Evolutionary conservation across 495 filamentous ascomycete species (phyloP).

Genomic region (Aspergillus funiculosus): DNA sequence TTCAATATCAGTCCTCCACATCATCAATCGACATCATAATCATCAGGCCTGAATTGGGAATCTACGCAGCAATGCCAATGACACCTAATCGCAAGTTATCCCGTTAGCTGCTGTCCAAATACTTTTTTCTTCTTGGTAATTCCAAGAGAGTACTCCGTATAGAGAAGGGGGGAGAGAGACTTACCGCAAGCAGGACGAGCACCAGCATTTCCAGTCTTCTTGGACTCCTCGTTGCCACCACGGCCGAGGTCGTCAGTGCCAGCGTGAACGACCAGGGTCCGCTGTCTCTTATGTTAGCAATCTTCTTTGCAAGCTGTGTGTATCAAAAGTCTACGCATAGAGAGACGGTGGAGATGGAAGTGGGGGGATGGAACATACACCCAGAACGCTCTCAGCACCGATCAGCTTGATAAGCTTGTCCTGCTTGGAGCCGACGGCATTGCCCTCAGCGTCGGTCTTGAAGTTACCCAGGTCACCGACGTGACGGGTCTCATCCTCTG

Average conservation of each 20-base stretch:
- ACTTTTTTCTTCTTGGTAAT: neutral
- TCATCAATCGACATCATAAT: slow-evolving; percentile 15
- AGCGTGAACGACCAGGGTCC: slow-evolving; percentile 89
- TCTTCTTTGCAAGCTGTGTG: neutral
- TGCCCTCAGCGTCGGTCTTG: slow-evolving; percentile 87
- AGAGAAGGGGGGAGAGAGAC: too few species aligned
- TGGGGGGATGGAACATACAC: slow-evolving; percentile 55
- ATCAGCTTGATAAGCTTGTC: slow-evolving; percentile 90
- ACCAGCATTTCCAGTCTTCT: slow-evolving; percentile 97
- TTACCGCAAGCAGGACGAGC: slow-evolving; percentile 85
- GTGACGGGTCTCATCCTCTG: slow-evolving; percentile 74
- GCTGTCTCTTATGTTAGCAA: slow-evolving; percentile 45
- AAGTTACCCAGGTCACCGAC: slow-evolving; percentile 97
- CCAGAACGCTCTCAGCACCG: slow-evolving; percentile 89
- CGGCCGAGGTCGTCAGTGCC: slow-evolving; percentile 94
- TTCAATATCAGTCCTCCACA: slow-evolving; percentile 9
- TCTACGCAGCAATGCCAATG: slow-evolving; percentile 72
- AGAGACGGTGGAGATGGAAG: too few species aligned
- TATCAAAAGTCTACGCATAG: too few species aligned
- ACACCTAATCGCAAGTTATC: slow-evolving; percentile 50
- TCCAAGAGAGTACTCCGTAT: too few species aligned
- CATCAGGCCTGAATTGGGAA: slow-evolving; percentile 8
- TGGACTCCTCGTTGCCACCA: slow-evolving; percentile 84
- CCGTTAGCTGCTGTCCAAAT: neutral
- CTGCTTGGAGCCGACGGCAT: slow-evolving; percentile 65